A percentile compares a stretch with the other conserved stretches of the same genome.
phyloP scores from a whole-genome alignment of 495 filamentous ascomycete species.

The Xylaria longipes region DNA sequence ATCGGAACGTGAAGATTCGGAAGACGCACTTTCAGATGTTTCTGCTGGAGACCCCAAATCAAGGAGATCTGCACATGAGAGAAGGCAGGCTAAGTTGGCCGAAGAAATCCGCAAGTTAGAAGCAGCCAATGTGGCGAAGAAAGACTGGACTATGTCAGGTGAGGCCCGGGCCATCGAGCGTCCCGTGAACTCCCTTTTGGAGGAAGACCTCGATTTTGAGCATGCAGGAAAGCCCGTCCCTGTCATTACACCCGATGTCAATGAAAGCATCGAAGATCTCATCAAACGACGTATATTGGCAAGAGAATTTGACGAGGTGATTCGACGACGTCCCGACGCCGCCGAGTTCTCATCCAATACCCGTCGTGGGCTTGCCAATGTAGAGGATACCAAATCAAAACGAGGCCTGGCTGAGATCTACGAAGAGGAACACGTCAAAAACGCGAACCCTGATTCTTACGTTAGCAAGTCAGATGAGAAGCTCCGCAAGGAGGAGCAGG shows the following conservation, averaged over 20 bases:
- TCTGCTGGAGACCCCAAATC: conserved; percentile 62
- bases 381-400: conserved; percentile 86
- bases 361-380: conserved; percentile 73
- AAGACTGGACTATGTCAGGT: conserved; percentile 87
- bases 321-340: conserved; percentile 78
- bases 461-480: conserved; percentile 83
- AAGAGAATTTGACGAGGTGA: conserved; percentile 90
- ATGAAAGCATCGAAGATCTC: conserved; percentile 89
- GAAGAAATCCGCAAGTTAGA: conserved; percentile 92
- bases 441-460: conserved; percentile 77
- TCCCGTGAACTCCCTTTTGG: conserved; percentile 88
- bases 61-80: conserved; percentile 80
- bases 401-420: conserved; percentile 91
- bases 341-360: conserved; percentile 58
- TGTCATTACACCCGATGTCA: conserved; percentile 92
- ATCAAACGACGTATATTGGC: conserved; percentile 94
- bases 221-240: conserved; percentile 94
- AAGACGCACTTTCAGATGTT: conserved; percentile 61
- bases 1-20: conserved; percentile 61
- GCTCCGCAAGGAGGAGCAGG: conserved; percentile 78
- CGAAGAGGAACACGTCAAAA: conserved; percentile 86
- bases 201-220: conserved; percentile 96
- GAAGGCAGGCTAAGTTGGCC: conserved; percentile 79
- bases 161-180: conserved; percentile 84
- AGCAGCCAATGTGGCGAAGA: conserved; percentile 86